Evolutionary conservation across 2,329 filamentous ascomycete genomes (phyloP), one percentile per base, ranked within the genome.

Genomic region (Paradendryphiella salina): DNA sequence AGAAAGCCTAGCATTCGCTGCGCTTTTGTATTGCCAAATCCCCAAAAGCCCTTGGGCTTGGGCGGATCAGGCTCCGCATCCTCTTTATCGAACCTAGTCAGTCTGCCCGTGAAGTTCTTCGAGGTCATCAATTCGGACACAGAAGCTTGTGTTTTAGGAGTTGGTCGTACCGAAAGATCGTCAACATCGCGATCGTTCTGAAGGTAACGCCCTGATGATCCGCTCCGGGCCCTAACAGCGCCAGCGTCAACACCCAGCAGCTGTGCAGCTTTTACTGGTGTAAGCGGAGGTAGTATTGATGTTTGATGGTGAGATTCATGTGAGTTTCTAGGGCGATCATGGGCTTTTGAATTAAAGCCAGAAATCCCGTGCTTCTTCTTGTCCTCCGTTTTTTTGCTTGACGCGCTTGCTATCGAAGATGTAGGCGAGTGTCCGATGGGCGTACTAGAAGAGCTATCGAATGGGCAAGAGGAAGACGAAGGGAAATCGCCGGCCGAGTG

Each of bases 181-280:
- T 54, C 45, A 21, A 29, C 18, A 9, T 35, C 34, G 26, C 41
- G 28, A 33, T 53, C 45, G 9, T 58, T 34, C 20, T 42, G 40
- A 14, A 17, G 14, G 18, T 26, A 39, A 31, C 28, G 32, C 33
- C 40, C 31, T 10, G 42, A 23, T 18, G 40, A 46, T 11, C 15
- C 18, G n/a, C 41, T 46, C 9, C 47, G 38, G 20, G 33, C 14
- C 29, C 50, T 52, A 11, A 5, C 28, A 26, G 21, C 14, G 21
- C 42, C 48, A 18, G 43, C 0, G 6, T 53, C 41, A 8, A 65
- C 20, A 26, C 64, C 64, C 5, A 67, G 57, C 7, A 67, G 41
- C 39, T 58, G 53, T 3, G 57, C 57, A 15, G 60, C 64, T 41
- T 67, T 66, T 37, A 42, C 50, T 20, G 65, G 62, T 9, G 63